phyloP scores from a whole-genome alignment of 1,139 yeast genomes.

The Kodamaea ohmeri region DNA sequence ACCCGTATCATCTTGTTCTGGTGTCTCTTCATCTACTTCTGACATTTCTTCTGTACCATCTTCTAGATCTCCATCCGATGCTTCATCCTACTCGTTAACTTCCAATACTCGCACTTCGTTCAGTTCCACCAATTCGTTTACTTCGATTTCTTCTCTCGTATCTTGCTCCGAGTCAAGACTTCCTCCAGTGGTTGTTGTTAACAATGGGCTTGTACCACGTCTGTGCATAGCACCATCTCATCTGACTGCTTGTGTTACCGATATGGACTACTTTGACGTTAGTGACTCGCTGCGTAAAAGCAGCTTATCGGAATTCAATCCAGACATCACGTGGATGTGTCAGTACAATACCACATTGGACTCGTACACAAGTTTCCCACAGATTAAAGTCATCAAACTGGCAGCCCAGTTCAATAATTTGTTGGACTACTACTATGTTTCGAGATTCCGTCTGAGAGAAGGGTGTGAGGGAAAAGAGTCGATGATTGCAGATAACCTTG shows the following conservation, averaged over 20 bases:
- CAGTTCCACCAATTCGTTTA: slow-evolving; percentile 1
- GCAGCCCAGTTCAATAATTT: slow-evolving; percentile 20
- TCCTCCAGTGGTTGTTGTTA: slow-evolving; percentile 12
- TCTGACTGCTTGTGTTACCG: slow-evolving; percentile 13
- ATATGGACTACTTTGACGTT: slow-evolving; percentile 11
- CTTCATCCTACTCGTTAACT: too few relatives aligned
- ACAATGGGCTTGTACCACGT: slow-evolving; percentile 17
- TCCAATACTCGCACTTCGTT: not conserved
- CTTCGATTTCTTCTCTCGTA: not conserved
- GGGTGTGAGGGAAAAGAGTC: slow-evolving; percentile 1
- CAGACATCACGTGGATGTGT: slow-evolving; percentile 14
- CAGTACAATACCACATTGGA: slow-evolving; percentile 15
- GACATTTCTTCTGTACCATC: not conserved
- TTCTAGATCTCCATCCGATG: not conserved
- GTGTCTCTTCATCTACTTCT: not conserved
- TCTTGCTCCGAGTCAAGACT: slow-evolving; percentile 1
- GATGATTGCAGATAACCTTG: slow-evolving; percentile 7
- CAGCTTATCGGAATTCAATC: slow-evolving; percentile 13
- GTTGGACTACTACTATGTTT: slow-evolving; percentile 28
- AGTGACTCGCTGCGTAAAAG: slow-evolving; percentile 13
- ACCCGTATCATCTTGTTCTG: too few relatives aligned
- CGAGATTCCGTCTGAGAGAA: slow-evolving; percentile 2
- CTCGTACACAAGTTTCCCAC: slow-evolving; percentile 11
- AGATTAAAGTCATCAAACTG: slow-evolving; percentile 15
- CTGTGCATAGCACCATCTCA: slow-evolving; percentile 18